Conservation (phyloP, 2,329 filamentous ascomycete species). For the Neodidymelliopsis sp. region DNA sequence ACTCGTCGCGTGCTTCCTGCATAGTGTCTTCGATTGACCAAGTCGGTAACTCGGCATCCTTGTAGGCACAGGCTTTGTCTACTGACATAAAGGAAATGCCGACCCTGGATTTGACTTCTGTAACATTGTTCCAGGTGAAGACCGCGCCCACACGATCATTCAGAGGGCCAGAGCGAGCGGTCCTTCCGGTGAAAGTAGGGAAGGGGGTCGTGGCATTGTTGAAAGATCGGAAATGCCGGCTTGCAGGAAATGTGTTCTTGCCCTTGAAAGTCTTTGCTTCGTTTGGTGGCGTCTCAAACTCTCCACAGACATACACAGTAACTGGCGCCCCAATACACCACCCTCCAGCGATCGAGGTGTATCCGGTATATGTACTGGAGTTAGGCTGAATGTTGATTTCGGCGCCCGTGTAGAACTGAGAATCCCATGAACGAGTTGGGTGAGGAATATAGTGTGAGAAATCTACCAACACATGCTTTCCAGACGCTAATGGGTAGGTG, state of each 20-base stretch:
- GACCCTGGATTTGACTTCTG: constrained; percentile 58
- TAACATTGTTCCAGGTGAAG: constrained; percentile 55
- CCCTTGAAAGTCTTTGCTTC: constrained; percentile 42
- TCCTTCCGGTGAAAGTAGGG: constrained; percentile 38
- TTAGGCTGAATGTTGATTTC: constrained; percentile 46
- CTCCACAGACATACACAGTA: constrained; percentile 46
- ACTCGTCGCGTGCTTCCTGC: constrained; percentile 52
- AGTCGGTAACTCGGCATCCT: constrained; percentile 54
- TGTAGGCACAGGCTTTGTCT: constrained; percentile 58
- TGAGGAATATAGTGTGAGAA: constrained; percentile 55
- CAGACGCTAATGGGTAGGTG: constrained; percentile 45
- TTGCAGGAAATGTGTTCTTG: constrained; percentile 48
- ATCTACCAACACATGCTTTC: constrained; percentile 56
- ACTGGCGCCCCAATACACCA: constrained; percentile 50
- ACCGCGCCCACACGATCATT: constrained; percentile 59
- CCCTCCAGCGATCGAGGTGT: constrained; percentile 45
- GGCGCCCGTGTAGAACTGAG: constrained; percentile 47
- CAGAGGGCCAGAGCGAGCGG: constrained; percentile 40
- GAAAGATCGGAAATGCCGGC: constrained; percentile 43
- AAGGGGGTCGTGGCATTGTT: constrained; percentile 40
- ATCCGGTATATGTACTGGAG: constrained; percentile 41
- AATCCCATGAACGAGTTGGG: constrained; percentile 44
- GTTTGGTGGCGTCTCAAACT: constrained; percentile 39
- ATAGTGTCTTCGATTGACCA: constrained; percentile 54
- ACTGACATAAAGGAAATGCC: constrained; percentile 58